Conservation (phyloP, 2,329 filamentous ascomycete genomes). For the Ophiognomonia clavigignenti-juglandacearum region DNA sequence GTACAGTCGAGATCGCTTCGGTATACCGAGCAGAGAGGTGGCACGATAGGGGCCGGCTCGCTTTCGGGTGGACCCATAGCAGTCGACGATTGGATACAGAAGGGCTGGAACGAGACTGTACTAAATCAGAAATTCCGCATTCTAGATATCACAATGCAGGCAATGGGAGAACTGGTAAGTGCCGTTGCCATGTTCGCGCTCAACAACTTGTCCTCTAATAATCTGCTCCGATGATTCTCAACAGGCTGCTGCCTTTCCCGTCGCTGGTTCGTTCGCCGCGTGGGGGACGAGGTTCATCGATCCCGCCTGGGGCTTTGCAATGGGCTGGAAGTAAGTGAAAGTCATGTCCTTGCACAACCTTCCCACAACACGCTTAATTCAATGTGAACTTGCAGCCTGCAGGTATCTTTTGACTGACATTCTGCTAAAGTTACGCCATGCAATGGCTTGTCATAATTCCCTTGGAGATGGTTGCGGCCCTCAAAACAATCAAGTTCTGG, state of each 20-base stretch:
- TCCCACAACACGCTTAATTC: too few species aligned
- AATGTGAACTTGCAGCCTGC: neutral
- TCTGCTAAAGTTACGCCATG: conserved; percentile 63
- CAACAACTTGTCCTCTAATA: neutral
- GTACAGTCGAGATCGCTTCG: too few species aligned
- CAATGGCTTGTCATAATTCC: conserved; percentile 84
- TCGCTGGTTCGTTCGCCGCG: conserved; percentile 86
- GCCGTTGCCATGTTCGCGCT: too few species aligned
- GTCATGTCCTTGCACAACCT: too few species aligned
- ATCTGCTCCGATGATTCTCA: neutral
- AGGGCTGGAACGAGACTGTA: too few species aligned
- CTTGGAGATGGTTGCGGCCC: conserved; percentile 80
- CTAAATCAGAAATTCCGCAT: too few species aligned
- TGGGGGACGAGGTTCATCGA: conserved; percentile 91
- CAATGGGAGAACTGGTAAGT: conserved; percentile 73
- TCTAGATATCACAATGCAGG: conserved; percentile 91
- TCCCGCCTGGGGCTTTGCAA: conserved; percentile 89
- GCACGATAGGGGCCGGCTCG: too few species aligned
- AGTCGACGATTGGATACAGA: too few species aligned
- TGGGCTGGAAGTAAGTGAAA: conserved; percentile 86
- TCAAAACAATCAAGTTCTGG: conserved; percentile 82
- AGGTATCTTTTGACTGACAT: neutral
- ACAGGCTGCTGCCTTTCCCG: conserved; percentile 75
- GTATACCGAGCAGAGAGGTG: too few species aligned
- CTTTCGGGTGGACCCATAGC: too few species aligned